phyloP scores from a whole-genome alignment of 306 rosid species.

The Datisca glomerata region DNA sequence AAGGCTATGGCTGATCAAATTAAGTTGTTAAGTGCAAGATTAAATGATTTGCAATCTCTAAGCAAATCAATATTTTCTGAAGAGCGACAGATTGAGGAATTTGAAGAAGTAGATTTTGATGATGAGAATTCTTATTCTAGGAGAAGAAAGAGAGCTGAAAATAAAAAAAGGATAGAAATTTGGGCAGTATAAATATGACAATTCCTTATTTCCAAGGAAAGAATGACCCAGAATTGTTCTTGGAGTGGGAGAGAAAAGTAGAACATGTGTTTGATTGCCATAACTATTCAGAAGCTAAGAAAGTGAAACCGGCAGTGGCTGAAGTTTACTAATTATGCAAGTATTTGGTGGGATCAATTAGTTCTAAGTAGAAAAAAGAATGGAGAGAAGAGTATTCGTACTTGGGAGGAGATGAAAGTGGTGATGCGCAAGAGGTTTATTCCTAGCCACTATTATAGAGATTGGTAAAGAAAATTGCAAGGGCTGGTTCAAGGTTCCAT shows the following conservation, averaged over 20 bases:
- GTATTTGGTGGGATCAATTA: too few relatives aligned
- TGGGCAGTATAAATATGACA: not conserved
- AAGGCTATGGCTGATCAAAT: too few relatives aligned
- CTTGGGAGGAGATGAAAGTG: not conserved
- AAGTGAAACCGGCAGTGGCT: too few relatives aligned
- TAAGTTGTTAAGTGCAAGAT: too few relatives aligned
- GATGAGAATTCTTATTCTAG: not conserved
- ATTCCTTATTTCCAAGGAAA: not conserved
- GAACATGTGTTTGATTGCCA: too few relatives aligned
- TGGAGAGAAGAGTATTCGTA: not conserved
- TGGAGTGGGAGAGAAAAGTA: not conserved
- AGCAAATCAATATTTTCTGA: too few relatives aligned
- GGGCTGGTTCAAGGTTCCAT: conserved; percentile 1
- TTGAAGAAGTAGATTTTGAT: not conserved
- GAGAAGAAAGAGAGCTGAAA: not conserved
- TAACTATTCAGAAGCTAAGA: too few relatives aligned
- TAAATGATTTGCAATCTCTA: too few relatives aligned
- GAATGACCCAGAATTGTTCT: not conserved
- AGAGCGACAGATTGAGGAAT: too few relatives aligned
- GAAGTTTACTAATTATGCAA: too few relatives aligned
- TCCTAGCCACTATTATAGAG: not conserved
- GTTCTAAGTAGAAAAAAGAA: not conserved
- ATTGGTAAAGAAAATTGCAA: not conserved
- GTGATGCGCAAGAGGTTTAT: not conserved
- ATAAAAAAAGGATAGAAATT: not conserved